Conservation (phyloP, 169 alveolate species). For the Plasmodium vinckei region DNA sequence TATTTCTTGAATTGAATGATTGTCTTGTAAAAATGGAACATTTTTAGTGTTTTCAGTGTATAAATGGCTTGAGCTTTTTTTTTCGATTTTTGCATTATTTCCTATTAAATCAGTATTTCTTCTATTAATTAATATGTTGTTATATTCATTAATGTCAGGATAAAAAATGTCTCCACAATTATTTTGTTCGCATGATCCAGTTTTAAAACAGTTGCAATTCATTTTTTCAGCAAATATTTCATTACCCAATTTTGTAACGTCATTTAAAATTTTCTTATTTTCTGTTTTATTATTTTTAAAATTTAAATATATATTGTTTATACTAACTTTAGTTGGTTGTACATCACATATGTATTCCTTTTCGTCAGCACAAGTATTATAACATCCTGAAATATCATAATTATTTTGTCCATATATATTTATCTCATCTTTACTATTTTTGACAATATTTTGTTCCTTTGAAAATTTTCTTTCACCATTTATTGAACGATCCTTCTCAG, state of each 20-base stretch:
- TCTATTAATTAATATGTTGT: background rate
- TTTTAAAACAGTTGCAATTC: conserved; percentile 7
- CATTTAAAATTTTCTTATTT: background rate
- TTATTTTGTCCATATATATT: conserved; percentile 6
- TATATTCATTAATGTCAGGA: background rate
- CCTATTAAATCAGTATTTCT: background rate
- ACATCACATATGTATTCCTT: background rate
- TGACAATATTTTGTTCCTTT: background rate
- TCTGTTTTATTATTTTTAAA: conserved; percentile 2
- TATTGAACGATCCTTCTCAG: background rate
- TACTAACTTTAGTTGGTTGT: background rate
- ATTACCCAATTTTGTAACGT: conserved; percentile 31
- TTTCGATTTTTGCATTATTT: background rate
- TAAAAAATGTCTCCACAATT: background rate
- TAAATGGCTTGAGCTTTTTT: conserved; percentile 33
- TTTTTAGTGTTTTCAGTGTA: conserved; percentile 32
- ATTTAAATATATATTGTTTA: background rate
- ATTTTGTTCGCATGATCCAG: background rate
- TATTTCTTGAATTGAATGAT: background rate
- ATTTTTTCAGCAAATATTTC: conserved; percentile 26
- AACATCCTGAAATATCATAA: conserved; percentile 8
- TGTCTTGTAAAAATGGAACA: background rate
- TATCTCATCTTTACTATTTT: background rate
- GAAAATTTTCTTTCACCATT: background rate
- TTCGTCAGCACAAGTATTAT: conserved; percentile 2